Evolutionary conservation across 1,284 basidiomycete genomes (phyloP).

Genomic region (Trametes hirsuta): DNA sequence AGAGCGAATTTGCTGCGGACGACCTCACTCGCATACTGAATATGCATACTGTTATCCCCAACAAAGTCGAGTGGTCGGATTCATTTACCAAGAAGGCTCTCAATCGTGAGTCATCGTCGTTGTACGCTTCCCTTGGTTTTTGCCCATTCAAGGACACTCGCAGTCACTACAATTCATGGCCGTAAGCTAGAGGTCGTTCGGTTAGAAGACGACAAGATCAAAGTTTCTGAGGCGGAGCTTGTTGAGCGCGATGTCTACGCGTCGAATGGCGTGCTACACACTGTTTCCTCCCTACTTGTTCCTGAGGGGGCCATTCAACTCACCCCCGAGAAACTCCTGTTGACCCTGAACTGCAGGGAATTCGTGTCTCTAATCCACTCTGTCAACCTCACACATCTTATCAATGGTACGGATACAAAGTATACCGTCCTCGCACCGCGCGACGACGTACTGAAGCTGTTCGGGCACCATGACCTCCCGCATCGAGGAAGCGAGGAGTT

Average conservation of each 20-base stretch:
- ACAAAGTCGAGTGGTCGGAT: constrained; percentile 66
- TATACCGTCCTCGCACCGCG: constrained; percentile 89
- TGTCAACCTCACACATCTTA: constrained; percentile 74
- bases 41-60: constrained; percentile 66
- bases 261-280: constrained; percentile 94
- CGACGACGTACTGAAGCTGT: constrained; percentile 80
- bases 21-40: constrained; percentile 80
- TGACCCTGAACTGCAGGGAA: constrained; percentile 87
- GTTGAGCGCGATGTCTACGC: constrained; percentile 83
- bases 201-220: constrained; percentile 49
- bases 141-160: not conserved
- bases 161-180: constrained; percentile 76
- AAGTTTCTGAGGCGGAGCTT: constrained; percentile 68
- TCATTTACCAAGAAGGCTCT: constrained; percentile 51
- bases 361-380: constrained; percentile 91
- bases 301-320: constrained; percentile 78
- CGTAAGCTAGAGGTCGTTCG: constrained; percentile 63
- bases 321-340: constrained; percentile 91
- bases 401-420: constrained; percentile 74
- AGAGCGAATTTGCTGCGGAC: constrained; percentile 81
- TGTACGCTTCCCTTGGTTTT: not conserved
- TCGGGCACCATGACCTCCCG: constrained; percentile 58
- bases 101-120: constrained; percentile 51
- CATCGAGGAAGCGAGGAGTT: constrained; percentile 68
- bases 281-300: constrained; percentile 83